phyloP scores from a whole-genome alignment of 2,329 filamentous ascomycete genomes.

The Geosmithia putterillii region DNA sequence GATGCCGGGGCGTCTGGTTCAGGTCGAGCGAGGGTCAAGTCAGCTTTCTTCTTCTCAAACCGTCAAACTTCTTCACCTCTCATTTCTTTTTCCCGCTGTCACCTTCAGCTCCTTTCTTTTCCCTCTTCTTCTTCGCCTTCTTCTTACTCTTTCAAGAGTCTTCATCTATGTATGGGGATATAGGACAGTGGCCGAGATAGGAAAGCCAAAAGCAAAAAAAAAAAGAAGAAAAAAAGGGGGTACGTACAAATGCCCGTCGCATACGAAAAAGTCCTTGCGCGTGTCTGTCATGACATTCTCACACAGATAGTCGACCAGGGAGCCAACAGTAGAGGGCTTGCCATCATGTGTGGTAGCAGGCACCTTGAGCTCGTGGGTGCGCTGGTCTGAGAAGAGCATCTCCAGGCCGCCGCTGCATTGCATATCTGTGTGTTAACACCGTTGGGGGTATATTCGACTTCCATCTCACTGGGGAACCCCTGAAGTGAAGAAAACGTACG shows the following conservation, averaged over 20 bases:
- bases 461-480: no score
- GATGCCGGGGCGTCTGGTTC: constrained; percentile 75
- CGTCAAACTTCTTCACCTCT: no score
- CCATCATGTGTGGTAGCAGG: constrained; percentile 50
- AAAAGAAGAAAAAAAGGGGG: neutral
- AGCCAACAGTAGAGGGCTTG: constrained; percentile 54
- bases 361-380: constrained; percentile 57
- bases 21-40: constrained; percentile 8
- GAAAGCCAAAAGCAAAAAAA: neutral
- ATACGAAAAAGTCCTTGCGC: constrained; percentile 77
- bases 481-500: constrained; percentile 26
- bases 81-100: no score
- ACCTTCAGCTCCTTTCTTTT: no score
- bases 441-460: no score
- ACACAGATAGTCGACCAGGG: constrained; percentile 69
- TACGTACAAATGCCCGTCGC: constrained; percentile 78
- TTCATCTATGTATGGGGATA: no score
- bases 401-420: constrained; percentile 76
- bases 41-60: no score
- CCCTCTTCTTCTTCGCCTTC: no score
- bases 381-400: constrained; percentile 79
- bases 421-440: neutral
- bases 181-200: neutral
- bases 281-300: constrained; percentile 73
- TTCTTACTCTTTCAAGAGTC: no score